Evolutionary conservation across 306 rosid species (phyloP), one percentile per base, ranked within the genome.

Genomic region (Lathyrus oleraceus): DNA sequence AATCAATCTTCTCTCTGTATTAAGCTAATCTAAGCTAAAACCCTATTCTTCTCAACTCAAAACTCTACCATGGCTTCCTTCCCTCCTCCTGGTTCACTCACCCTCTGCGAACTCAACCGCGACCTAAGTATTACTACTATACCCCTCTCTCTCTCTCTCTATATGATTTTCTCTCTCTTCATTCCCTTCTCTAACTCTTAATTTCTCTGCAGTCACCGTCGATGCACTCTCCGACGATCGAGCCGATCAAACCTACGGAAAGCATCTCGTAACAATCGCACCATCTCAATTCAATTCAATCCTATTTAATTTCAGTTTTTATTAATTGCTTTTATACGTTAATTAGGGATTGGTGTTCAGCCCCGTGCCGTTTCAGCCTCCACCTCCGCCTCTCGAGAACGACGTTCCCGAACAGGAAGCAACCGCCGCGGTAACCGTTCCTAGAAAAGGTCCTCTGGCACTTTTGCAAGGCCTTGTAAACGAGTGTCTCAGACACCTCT

Each of bases 51-150:
- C 17, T 56, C 4, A 27, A 56, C 1, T 52, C n/a, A 20, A 52
- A 52, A 20, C 59, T 52, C 59, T 8, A 20, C 8, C 28, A 52
- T 52, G 59, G 59, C 30, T 52, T 52, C 28, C 23, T 84, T 90
- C 76, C 98, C 98, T 71, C 81, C 84, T 56, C 87, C 85, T 5
- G 92, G 94, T 59, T 85, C 88, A n/a, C 78, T 88, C 85, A 88
- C 98, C 57, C 57, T 93, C 63, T 93, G 97, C 80, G 98, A 93
- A 85, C 84, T 93, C 82, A 90, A 93, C 67, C 98, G 98, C 14
- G 86, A 90, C 51, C 96, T 90, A 60, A 86, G 98, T 89, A 62
- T 45, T 16, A 17, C 27, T 42, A 47, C 60, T 73, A 21, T 32
- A 11, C 9, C 20, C 7, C 25, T 17, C n/a, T 3, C 38, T 48